phyloP scores from a whole-genome alignment of 345 rosid species.

The Hibiscus trionum region DNA sequence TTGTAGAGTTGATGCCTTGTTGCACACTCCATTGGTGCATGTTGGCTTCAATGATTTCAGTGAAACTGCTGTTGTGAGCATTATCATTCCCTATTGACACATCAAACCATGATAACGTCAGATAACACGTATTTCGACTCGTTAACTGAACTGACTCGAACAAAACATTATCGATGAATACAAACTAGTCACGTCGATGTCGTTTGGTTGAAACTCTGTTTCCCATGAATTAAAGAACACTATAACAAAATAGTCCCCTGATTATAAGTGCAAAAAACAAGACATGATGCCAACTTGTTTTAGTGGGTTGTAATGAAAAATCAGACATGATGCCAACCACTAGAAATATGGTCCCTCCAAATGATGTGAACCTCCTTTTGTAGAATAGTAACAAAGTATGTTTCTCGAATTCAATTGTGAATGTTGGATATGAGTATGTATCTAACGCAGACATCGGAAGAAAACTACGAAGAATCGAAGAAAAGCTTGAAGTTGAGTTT shows the following conservation, averaged over 20 bases:
- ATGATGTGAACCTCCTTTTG: slow-evolving; percentile 8
- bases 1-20: slow-evolving; percentile 61
- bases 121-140: background rate
- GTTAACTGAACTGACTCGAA: too few species aligned
- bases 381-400: background rate
- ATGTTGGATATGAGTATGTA: background rate
- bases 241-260: background rate
- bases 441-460: too few species aligned
- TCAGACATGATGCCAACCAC: background rate
- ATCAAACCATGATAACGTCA: background rate
- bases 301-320: slow-evolving; percentile 21
- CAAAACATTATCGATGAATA: background rate
- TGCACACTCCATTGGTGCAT: slow-evolving; percentile 58
- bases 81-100: slow-evolving; percentile 64
- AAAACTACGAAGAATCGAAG: too few species aligned
- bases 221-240: background rate
- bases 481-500: too few species aligned
- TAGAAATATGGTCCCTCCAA: slow-evolving; percentile 16
- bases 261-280: slow-evolving; percentile 8
- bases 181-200: background rate
- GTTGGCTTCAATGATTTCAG: slow-evolving; percentile 56
- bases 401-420: background rate
- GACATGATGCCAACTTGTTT: slow-evolving; percentile 9
- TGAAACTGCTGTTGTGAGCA: slow-evolving; percentile 75
- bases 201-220: background rate